A percentile compares a stretch with the other conserved stretches of the same genome.
Evolutionary conservation across 139 green algal genomes (phyloP).

Genomic region (Chlorella sp.): DNA sequence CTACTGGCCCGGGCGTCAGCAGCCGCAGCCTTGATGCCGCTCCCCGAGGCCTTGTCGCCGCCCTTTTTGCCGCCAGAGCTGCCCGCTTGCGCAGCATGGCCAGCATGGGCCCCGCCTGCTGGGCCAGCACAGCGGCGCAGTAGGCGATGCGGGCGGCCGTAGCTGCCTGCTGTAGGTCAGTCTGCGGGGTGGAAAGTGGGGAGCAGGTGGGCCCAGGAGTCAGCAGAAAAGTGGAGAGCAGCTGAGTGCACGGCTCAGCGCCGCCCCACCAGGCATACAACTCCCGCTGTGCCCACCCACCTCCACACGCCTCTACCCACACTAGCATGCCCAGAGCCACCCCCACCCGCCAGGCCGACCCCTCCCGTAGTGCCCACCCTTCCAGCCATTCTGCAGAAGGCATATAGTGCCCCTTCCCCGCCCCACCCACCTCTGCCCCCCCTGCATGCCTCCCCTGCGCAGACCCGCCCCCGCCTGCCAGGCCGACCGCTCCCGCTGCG

Average conservation of each 20-base stretch:
- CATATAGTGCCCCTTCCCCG: too few species aligned
- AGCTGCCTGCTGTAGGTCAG: constrained; percentile 15
- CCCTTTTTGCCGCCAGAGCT: neutral
- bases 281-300: too few species aligned
- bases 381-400: too few species aligned
- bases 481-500: constrained; percentile 6
- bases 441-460: neutral
- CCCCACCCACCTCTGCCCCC: too few species aligned
- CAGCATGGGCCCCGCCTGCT: constrained; percentile 20
- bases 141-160: constrained; percentile 40
- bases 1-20: neutral
- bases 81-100: neutral
- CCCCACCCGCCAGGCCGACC: neutral
- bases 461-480: constrained; percentile 25
- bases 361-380: neutral
- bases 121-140: constrained; percentile 35
- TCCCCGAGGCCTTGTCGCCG: neutral
- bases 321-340: neutral
- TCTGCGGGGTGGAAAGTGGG: neutral
- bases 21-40: neutral
- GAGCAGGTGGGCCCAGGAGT: neutral
- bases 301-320: neutral
- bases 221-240: too few species aligned
- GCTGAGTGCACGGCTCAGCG: too few species aligned
- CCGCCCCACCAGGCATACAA: too few species aligned